Conservation (phyloP, 352 stramenopile species). For the Globisporangium alternatum region DNA sequence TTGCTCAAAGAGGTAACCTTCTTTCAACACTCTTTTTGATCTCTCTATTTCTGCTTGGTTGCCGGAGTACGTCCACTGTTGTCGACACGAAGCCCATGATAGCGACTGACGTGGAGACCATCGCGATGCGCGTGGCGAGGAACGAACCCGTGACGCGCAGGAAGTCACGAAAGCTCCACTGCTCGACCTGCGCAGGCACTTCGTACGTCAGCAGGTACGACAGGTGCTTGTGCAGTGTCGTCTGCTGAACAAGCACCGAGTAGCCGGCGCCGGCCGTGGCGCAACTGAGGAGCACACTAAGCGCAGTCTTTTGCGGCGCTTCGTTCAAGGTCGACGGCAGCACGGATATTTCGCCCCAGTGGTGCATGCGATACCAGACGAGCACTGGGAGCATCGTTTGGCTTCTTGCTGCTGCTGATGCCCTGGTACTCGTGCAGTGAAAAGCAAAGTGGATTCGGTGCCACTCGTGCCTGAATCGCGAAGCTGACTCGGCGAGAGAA, state of each 20-base stretch:
- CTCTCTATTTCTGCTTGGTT: constrained; percentile 1
- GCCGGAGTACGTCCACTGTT: constrained; percentile 38
- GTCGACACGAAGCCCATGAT: constrained; percentile 69
- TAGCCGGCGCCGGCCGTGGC: constrained; percentile 42
- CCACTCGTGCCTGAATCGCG: neutral
- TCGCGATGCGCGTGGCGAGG: constrained; percentile 51
- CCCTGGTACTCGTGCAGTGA: neutral
- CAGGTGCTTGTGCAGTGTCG: constrained; percentile 49
- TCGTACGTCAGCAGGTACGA: constrained; percentile 68
- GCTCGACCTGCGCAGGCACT: constrained; percentile 60
- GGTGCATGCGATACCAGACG: constrained; percentile 54
- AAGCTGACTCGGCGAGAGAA: neutral
- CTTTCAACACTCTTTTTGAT: no score
- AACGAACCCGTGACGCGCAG: constrained; percentile 57
- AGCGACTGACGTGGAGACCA: constrained; percentile 68
- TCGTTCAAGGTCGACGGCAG: constrained; percentile 28
- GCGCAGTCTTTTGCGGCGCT: constrained; percentile 37
- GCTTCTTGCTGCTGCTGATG: neutral
- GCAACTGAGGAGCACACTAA: constrained; percentile 32
- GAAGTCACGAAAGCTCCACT: constrained; percentile 71
- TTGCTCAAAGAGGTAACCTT: no score
- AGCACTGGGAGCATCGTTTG: constrained; percentile 50
- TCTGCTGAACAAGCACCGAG: no score
- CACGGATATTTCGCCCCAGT: constrained; percentile 41
- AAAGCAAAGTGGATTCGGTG: neutral